A percentile compares a stretch with the other conserved stretches of the same genome.
Conservation (phyloP, 805 yeast species). For the Kurtzmaniella fragi region DNA sequence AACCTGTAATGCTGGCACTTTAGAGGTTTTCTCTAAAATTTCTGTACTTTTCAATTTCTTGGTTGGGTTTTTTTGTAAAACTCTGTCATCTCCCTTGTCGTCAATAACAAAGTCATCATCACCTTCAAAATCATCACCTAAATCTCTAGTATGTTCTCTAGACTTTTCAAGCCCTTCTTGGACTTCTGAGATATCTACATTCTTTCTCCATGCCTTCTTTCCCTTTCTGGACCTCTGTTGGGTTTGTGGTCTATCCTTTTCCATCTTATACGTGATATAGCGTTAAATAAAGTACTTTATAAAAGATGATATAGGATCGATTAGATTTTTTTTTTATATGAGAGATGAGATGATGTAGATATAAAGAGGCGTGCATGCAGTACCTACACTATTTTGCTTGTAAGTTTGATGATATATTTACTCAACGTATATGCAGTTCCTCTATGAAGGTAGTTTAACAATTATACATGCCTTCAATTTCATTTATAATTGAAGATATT, state of each 20-base stretch:
- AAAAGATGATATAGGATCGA: not conserved
- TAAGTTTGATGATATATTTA: too few relatives aligned
- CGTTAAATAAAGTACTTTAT: not conserved
- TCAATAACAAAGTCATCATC: constrained; percentile 55
- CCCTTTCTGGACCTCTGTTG: constrained; percentile 87
- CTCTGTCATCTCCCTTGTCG: constrained; percentile 25
- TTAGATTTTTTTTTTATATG: not conserved
- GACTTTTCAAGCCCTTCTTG: constrained; percentile 64
- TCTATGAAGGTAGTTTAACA: not conserved
- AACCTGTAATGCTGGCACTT: constrained; percentile 57
- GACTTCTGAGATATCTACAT: constrained; percentile 80
- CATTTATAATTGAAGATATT: constrained; percentile 19
- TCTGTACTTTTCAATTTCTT: constrained; percentile 56
- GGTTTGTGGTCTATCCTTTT: constrained; percentile 47
- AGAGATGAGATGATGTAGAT: constrained; percentile 3
- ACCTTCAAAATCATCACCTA: constrained; percentile 43
- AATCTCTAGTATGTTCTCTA: constrained; percentile 54
- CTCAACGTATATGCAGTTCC: not conserved
- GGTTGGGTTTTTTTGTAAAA: constrained; percentile 25
- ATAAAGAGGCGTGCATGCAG: not conserved
- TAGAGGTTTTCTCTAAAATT: constrained; percentile 68
- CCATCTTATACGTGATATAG: constrained; percentile 5
- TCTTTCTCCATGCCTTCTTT: constrained; percentile 88
- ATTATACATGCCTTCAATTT: constrained; percentile 16
- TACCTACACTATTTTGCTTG: not conserved